Percentiles rank a stretch among this genome's conserved stretches.
These are phyloP conservation scores for Annulohypoxylon bovei DNA, from an alignment of 495 filamentous ascomycete genomes.

Conservation along the genomic window DNA sequence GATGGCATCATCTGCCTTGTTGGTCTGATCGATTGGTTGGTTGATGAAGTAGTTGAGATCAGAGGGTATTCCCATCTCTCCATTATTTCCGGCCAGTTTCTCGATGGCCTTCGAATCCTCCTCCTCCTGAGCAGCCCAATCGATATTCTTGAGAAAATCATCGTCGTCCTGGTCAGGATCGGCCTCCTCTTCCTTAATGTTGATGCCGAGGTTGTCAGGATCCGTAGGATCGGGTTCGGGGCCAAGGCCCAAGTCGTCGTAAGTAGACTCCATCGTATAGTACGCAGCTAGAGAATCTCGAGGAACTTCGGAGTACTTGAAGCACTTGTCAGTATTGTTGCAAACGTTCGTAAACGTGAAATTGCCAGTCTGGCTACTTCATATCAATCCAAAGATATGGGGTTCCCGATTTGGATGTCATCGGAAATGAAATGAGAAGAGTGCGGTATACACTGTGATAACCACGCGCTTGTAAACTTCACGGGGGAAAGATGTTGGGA, in stretches of 20 bases:
- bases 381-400: conserved; percentile 18
- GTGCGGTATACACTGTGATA: background rate
- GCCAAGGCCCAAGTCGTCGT: conserved; percentile 2
- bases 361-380: conserved; percentile 13
- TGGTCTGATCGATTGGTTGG: conserved; percentile 33
- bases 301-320: background rate
- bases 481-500: background rate
- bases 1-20: conserved; percentile 55
- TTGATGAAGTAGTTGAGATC: conserved; percentile 26
- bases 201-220: conserved; percentile 17
- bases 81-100: conserved; percentile 32
- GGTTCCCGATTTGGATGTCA: conserved; percentile 6
- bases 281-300: background rate
- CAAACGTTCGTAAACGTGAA: conserved; percentile 20
- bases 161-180: conserved; percentile 35
- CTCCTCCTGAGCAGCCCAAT: conserved; percentile 46
- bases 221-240: background rate
- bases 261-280: conserved; percentile 4
- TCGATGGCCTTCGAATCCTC: conserved; percentile 43
- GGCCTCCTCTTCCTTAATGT: conserved; percentile 44
- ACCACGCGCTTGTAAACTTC: background rate
- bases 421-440: background rate
- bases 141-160: conserved; percentile 32
- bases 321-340: background rate
- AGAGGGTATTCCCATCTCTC: conserved; percentile 14